Evolutionary conservation across 2,329 filamentous ascomycete genomes (phyloP).

Genomic region (Botrytis hyacinthi): DNA sequence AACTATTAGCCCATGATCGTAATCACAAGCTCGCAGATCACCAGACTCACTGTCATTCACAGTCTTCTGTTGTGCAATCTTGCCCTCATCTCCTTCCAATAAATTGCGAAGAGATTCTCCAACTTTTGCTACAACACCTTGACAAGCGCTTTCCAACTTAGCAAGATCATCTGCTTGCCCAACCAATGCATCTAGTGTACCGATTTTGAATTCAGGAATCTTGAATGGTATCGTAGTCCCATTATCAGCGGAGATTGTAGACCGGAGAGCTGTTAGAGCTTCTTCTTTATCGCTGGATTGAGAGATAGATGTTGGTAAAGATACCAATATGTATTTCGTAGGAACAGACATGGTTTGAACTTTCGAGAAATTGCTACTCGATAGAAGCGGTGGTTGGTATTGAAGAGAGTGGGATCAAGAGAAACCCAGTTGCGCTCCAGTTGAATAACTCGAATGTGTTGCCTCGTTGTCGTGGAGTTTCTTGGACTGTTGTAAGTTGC

Average conservation of each 20-base stretch:
- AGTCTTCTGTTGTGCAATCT: conserved; percentile 73
- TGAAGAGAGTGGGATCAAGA: background rate
- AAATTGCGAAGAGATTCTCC: conserved; percentile 38
- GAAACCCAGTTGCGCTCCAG: background rate
- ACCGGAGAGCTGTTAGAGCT: conserved; percentile 71
- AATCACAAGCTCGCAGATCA: background rate
- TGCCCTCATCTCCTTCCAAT: conserved; percentile 39
- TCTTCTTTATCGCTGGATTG: conserved; percentile 78
- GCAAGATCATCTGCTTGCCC: conserved; percentile 93
- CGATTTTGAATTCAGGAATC: conserved; percentile 96
- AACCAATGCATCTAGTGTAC: conserved; percentile 89
- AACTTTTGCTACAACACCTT: conserved; percentile 83
- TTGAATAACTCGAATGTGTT: background rate
- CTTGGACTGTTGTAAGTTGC: conserved; percentile 2
- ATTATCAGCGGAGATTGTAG: conserved; percentile 70
- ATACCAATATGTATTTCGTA: conserved; percentile 79
- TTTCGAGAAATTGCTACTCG: conserved; percentile 1
- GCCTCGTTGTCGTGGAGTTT: background rate
- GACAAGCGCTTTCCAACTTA: conserved; percentile 79
- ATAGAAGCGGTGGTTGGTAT: background rate
- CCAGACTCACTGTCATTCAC: conserved; percentile 74
- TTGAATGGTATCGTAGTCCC: conserved; percentile 74
- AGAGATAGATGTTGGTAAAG: conserved; percentile 83
- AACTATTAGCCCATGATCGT: conserved; percentile 21
- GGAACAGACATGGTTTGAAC: conserved; percentile 33